Conservation (phyloP, 768 basidiomycete species). For the Leucocoprinus leucothites region DNA sequence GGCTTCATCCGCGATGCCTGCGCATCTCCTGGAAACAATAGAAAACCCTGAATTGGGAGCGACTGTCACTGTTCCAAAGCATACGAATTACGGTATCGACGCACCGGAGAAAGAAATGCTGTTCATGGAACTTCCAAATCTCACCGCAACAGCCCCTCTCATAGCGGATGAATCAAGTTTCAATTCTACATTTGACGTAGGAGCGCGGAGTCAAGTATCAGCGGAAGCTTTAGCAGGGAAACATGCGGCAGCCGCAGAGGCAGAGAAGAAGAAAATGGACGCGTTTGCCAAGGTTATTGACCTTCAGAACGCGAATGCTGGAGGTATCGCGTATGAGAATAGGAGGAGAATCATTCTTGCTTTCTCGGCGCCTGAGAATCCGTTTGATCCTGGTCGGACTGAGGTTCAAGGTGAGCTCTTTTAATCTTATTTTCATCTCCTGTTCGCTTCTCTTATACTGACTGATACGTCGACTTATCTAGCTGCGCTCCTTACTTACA, state of each 20-base stretch:
- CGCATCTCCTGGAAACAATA: constrained; percentile 6
- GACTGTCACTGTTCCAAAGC: constrained; percentile 43
- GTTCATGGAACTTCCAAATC: constrained; percentile 62
- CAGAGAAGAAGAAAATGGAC: constrained; percentile 42
- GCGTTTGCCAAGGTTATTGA: constrained; percentile 71
- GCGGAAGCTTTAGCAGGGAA: background rate
- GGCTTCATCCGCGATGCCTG: constrained; percentile 22
- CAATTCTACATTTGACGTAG: constrained; percentile 6
- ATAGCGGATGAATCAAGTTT: background rate
- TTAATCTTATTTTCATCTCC: background rate
- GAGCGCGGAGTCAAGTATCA: too few species aligned
- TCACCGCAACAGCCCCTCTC: constrained; percentile 34
- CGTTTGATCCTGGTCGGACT: constrained; percentile 74
- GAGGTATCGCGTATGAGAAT: constrained; percentile 87
- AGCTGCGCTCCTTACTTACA: constrained; percentile 87
- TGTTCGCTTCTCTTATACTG: background rate
- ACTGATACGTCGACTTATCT: background rate
- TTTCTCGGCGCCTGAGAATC: constrained; percentile 71
- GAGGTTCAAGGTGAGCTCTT: constrained; percentile 81
- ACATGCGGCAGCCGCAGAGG: constrained; percentile 19
- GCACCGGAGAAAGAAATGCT: constrained; percentile 55
- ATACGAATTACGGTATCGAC: constrained; percentile 66
- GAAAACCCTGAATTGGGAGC: constrained; percentile 20
- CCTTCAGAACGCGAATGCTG: constrained; percentile 83
- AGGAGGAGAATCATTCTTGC: constrained; percentile 70